Conservation (phyloP, 192 early-diverging fungal species). For the Podila clonocystis region DNA sequence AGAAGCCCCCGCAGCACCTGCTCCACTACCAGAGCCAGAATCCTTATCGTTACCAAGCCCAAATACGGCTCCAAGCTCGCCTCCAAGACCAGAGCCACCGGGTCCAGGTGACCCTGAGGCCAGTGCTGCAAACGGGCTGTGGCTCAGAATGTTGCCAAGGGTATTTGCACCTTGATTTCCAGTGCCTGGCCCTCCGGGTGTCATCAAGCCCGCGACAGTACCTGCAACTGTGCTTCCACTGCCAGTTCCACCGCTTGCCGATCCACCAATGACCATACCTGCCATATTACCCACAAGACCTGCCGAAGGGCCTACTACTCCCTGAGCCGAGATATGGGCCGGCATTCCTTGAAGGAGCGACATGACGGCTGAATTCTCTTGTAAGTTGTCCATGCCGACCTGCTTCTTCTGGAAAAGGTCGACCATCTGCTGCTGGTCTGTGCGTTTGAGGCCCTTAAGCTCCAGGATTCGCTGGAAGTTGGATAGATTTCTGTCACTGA, state of each 20-base stretch:
- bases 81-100: constrained; percentile 9
- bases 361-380: constrained; percentile 58
- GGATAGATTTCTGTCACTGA: constrained; percentile 70
- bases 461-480: constrained; percentile 86
- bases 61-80: constrained; percentile 28
- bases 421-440: constrained; percentile 66
- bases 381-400: constrained; percentile 47
- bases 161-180: constrained; percentile 13
- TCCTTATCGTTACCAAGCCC: constrained; percentile 33
- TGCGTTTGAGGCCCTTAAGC: constrained; percentile 78
- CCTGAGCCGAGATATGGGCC: constrained; percentile 37
- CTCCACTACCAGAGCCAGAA: background rate
- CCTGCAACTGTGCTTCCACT: background rate
- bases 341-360: constrained; percentile 46
- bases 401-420: constrained; percentile 63
- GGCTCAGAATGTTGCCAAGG: constrained; percentile 40
- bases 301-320: constrained; percentile 35
- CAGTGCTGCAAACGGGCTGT: constrained; percentile 44
- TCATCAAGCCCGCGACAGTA: constrained; percentile 25
- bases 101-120: constrained; percentile 16
- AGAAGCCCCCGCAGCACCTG: background rate
- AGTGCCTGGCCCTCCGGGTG: constrained; percentile 13
- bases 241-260: background rate
- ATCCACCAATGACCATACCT: constrained; percentile 19
- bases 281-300: constrained; percentile 40